These are phyloP conservation scores for Epichloe amarillans DNA, from an alignment of 2,329 filamentous ascomycete species.

Conservation along the genomic window DNA sequence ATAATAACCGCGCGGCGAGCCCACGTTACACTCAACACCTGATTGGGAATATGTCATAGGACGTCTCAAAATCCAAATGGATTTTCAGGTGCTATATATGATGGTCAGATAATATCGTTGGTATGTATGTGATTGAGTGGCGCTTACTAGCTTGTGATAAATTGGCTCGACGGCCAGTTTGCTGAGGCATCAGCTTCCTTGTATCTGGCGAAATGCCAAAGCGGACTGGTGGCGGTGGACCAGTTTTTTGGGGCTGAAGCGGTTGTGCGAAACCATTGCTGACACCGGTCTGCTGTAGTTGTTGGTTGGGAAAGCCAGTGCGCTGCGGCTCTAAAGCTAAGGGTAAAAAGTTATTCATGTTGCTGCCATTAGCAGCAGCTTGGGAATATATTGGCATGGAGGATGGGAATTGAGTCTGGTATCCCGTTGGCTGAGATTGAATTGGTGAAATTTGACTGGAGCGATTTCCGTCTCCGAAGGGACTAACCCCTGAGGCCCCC, in stretches of 20 bases:
- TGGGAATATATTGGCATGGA: constrained; percentile 29
- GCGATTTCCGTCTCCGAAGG: constrained; percentile 25
- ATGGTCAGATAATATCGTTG: not conserved
- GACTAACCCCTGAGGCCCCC: constrained; percentile 25
- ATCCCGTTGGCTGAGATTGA: constrained; percentile 54
- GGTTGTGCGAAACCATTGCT: constrained; percentile 39
- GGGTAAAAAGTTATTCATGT: constrained; percentile 45
- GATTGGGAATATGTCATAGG: not conserved
- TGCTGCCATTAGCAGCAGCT: constrained; percentile 26
- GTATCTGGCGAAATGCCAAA: constrained; percentile 66
- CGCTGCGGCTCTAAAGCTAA: constrained; percentile 46
- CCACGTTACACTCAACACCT: not conserved
- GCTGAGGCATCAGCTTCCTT: constrained; percentile 71
- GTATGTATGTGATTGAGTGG: not conserved
- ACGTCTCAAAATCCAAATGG: constrained; percentile 35
- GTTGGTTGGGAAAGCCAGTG: constrained; percentile 36
- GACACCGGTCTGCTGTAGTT: constrained; percentile 35
- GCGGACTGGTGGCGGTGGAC: constrained; percentile 70
- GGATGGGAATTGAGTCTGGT: constrained; percentile 27
- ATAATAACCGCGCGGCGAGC: not conserved
- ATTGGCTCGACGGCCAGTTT: constrained; percentile 82
- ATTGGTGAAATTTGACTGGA: constrained; percentile 31
- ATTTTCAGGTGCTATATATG: constrained; percentile 33
- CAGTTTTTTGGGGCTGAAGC: constrained; percentile 35
- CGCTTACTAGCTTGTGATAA: constrained; percentile 85